Evolutionary conservation across 805 yeast genomes (phyloP), one percentile per base, ranked within the genome.

Genomic region (Candida palmyrensis): DNA sequence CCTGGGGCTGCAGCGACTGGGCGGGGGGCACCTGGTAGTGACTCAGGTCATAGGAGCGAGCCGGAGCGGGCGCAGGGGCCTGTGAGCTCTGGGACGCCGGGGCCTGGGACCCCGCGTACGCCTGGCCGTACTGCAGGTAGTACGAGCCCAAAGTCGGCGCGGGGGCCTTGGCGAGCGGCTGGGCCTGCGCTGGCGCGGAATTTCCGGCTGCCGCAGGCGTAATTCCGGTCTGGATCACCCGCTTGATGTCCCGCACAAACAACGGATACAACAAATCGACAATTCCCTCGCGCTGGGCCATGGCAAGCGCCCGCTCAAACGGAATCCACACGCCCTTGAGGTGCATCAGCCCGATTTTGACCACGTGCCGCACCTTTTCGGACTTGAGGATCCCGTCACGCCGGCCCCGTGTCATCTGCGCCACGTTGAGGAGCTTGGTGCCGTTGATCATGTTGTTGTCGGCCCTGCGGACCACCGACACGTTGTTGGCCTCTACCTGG

Each of bases 291-390:
- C 80, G 67, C 55, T 81, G 82, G 12, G 95, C 94, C 76, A 83
- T 79, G 21, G 82, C 81, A 29, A 78, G 63, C 2, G 94, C 95
- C 32, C 92, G 66, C 41, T 83, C 90, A 51, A 82, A 82, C 2
- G 95, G 94, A 38, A 84, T 82, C 95, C 95, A 84, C 29, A 84
- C 94, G 24, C 95, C 95, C 60, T 84, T 84, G 46, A 84, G 64
- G 55, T 84, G 89, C 89, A 84, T 83, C 10, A 88, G 79, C 4
- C 95, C 95, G 40, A 82, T 80, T 58, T 84, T 84, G 27, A 84
- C 90, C 16, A 84, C 94, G 50, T 82, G 85, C 26, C 92, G 68
- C 27, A 76, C 71, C 47, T 79, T 79, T 53, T 83, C 92, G 38
- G 80, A 75, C 60, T 84, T 84, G 41, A 84, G 66, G 40, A 84